A percentile compares a stretch with the other conserved stretches of the same genome.
phyloP scores from a whole-genome alignment of 768 basidiomycete genomes.

The Lactarius pseudohatsudake region DNA sequence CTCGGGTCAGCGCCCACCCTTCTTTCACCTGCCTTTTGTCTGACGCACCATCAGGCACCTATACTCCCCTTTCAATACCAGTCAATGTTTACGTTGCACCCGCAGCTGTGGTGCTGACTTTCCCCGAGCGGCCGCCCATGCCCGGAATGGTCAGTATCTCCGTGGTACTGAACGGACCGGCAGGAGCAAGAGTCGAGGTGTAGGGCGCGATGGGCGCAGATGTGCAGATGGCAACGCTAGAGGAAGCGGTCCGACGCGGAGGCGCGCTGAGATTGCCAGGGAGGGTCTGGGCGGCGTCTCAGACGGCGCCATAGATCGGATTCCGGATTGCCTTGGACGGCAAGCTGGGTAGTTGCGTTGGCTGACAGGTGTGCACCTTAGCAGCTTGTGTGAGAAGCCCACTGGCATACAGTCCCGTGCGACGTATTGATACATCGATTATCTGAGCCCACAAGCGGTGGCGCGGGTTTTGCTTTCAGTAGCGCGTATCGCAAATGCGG shows the following conservation, averaged over 20 bases:
- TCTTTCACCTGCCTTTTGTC: not conserved
- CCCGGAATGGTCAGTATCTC: slow-evolving; percentile 65
- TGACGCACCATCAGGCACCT: slow-evolving; percentile 42
- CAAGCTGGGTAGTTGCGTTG: slow-evolving; percentile 2
- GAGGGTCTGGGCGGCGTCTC: slow-evolving; percentile 49
- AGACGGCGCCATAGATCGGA: slow-evolving; percentile 15
- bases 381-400: not conserved
- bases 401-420: not conserved
- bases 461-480: not conserved
- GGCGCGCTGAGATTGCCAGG: slow-evolving; percentile 70
- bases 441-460: not conserved
- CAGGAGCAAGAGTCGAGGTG: slow-evolving; percentile 58
- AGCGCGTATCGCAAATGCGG: not conserved
- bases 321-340: not conserved
- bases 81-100: slow-evolving; percentile 63
- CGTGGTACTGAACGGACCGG: slow-evolving; percentile 58
- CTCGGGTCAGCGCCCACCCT: slow-evolving; percentile 44
- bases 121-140: slow-evolving; percentile 63
- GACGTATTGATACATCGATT: not conserved
- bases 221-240: slow-evolving; percentile 51
- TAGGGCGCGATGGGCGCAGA: slow-evolving; percentile 53
- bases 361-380: not conserved
- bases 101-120: slow-evolving; percentile 54
- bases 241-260: slow-evolving; percentile 71
- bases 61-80: slow-evolving; percentile 61